Conservation (phyloP, 148 eudicot genomes). For the Fagopyrum homotropicum region DNA sequence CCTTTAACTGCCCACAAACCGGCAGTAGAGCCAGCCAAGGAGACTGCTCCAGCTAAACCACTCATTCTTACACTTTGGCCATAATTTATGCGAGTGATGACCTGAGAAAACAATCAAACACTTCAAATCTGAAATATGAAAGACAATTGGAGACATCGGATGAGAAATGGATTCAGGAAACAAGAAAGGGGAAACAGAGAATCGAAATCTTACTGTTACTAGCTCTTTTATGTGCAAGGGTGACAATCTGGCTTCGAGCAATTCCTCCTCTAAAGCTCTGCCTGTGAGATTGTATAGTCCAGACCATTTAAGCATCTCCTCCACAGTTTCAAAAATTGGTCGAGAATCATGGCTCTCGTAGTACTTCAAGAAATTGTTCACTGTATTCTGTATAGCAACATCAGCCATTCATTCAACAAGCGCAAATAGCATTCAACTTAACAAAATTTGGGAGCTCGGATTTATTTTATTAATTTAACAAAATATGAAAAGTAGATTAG, state of each 20-base stretch:
- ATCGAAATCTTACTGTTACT: conserved; percentile 48
- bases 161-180: not conserved
- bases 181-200: not conserved
- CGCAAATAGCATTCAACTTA: not conserved
- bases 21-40: conserved; percentile 86
- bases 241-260: conserved; percentile 62
- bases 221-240: conserved; percentile 74
- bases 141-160: not conserved
- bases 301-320: conserved; percentile 92
- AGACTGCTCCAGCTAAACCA: conserved; percentile 93
- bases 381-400: conserved; percentile 33
- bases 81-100: conserved; percentile 82
- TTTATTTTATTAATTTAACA: not conserved
- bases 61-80: conserved; percentile 89
- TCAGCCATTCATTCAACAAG: not conserved
- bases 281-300: conserved; percentile 66
- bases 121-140: not conserved
- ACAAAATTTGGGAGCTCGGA: not conserved
- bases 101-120: conserved; percentile 33
- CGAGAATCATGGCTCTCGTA: conserved; percentile 54
- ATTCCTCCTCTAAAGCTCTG: conserved; percentile 58
- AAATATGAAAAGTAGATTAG: not conserved
- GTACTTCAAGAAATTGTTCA: conserved; percentile 58
- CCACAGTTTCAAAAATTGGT: conserved; percentile 70
- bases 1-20: conserved; percentile 85